Evolutionary conservation across 1,284 basidiomycete genomes (phyloP), one percentile per base, ranked within the genome.

Genomic region (Heterobasidion parviporum): DNA sequence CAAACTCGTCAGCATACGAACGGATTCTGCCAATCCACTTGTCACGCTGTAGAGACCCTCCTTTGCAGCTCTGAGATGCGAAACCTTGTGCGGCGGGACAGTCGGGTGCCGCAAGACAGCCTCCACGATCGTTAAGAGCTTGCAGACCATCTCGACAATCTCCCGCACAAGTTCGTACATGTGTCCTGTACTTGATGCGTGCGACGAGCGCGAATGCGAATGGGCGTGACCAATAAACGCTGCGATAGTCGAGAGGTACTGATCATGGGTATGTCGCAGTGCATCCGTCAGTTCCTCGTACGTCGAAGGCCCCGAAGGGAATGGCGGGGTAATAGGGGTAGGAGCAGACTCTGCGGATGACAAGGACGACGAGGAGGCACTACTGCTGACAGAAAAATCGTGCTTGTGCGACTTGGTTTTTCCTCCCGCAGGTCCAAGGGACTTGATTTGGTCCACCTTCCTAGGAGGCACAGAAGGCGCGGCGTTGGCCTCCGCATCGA

Each of bases 221-320:
- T 99, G 95, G 1, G 94, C 90, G 65, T 98, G 94, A 1, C 95
- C 95, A 64, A 99, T 96, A 69, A 99, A 95, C 2, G 94, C 94
- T 10, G 96, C 95, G 64, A 98, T 93, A 15, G 92, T 91, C 5
- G 93, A 96, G 7, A 98, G 76, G 61, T 97, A 89, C 58, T 89
- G 84, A 65, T 96, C 93, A 68, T 96, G 92, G 9, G 91, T 90
- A 54, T 77, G 70, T 18, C 86, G 83, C 33, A 92, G 74, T 5
- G 82, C 80, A 54, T 87, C 84, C 68, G 87, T 77, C 5, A 91
- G 81, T 63, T 87, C 82, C 3, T 76, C 68, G 34, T 82, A 76
- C 18, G 79, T 83, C 50, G 83, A 81, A 33, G 85, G 82, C 7
- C 89, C 88, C 45, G 76, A 76, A 45, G 89, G 88, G 65, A 90